Percentiles rank a stretch among this genome's conserved stretches.
phyloP scores from a whole-genome alignment of 2,329 filamentous ascomycete species.

The Cladosporium sp. region DNA sequence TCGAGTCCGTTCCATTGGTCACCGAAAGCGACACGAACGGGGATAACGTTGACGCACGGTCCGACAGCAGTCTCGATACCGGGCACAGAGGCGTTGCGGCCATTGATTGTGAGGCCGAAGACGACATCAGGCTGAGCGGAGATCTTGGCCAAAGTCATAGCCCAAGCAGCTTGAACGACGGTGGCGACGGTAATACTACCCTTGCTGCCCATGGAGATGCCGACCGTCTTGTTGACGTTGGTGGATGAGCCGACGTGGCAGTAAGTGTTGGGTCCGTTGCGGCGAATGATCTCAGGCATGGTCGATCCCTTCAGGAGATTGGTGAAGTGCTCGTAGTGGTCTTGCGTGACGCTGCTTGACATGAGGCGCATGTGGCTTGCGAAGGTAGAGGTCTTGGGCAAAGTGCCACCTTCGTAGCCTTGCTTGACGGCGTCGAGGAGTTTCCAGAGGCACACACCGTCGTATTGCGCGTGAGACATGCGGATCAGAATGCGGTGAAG shows the following conservation, averaged over 20 bases:
- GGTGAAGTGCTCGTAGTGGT: conserved; percentile 20
- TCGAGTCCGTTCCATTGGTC: conserved; percentile 8
- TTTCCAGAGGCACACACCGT: conserved; percentile 16
- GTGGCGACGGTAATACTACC: conserved; percentile 28
- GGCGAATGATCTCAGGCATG: conserved; percentile 16
- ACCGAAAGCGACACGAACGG: conserved; percentile 9
- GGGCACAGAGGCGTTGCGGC: conserved; percentile 11
- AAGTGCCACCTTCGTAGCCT: conserved; percentile 8
- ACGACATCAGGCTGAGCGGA: conserved; percentile 49
- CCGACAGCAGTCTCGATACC: conserved; percentile 11
- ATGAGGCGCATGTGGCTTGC: conserved; percentile 11
- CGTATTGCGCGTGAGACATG: conserved; percentile 32
- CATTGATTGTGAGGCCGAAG: conserved; percentile 39
- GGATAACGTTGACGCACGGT: conserved; percentile 11
- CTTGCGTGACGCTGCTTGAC: conserved; percentile 4
- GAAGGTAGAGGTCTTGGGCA: conserved; percentile 9
- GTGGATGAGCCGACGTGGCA: conserved; percentile 14
- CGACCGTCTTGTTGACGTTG: conserved; percentile 11
- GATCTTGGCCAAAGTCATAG: conserved; percentile 49
- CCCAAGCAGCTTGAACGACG: conserved; percentile 56
- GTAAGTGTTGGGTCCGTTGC: conserved; percentile 13
- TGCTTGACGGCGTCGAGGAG: conserved; percentile 11
- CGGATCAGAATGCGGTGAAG: conserved; percentile 26
- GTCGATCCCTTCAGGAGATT: conserved; percentile 17
- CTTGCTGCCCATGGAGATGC: conserved; percentile 12